Conservation (phyloP, 106 monocot genomes). For the Acorus calamus region DNA sequence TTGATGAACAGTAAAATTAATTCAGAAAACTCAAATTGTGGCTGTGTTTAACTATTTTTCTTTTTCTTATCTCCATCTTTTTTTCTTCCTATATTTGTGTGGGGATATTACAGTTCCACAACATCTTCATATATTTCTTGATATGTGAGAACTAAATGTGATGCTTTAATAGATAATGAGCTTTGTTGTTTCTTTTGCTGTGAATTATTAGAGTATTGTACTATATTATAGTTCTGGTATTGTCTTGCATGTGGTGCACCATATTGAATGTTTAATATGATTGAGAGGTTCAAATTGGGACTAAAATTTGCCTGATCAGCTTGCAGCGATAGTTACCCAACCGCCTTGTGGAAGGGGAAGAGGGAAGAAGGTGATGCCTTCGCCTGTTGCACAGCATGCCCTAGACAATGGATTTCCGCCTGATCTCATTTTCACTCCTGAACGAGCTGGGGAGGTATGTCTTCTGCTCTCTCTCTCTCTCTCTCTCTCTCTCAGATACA, state of each 20-base stretch:
- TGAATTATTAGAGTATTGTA: too few relatives aligned
- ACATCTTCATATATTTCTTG: too few relatives aligned
- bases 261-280: neutral
- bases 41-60: too few relatives aligned
- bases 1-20: too few relatives aligned
- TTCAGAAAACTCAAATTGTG: too few relatives aligned
- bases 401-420: slow-evolving; percentile 59
- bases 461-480: neutral
- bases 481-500: neutral
- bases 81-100: too few relatives aligned
- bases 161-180: too few relatives aligned
- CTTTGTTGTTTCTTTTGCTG: too few relatives aligned
- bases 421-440: slow-evolving; percentile 73
- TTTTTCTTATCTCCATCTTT: too few relatives aligned
- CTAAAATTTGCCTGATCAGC: slow-evolving; percentile 28
- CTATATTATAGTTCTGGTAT: neutral
- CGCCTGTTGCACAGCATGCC: slow-evolving; percentile 67
- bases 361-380: slow-evolving; percentile 73
- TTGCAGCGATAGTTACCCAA: slow-evolving; percentile 91
- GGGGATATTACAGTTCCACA: too few relatives aligned
- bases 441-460: slow-evolving; percentile 83
- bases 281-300: neutral
- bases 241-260: neutral
- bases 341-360: slow-evolving; percentile 68
- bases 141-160: too few relatives aligned